Evolutionary conservation across 2,329 filamentous ascomycete species (phyloP), one percentile per base, ranked within the genome.

Genomic region (Dactylellina cionopaga): DNA sequence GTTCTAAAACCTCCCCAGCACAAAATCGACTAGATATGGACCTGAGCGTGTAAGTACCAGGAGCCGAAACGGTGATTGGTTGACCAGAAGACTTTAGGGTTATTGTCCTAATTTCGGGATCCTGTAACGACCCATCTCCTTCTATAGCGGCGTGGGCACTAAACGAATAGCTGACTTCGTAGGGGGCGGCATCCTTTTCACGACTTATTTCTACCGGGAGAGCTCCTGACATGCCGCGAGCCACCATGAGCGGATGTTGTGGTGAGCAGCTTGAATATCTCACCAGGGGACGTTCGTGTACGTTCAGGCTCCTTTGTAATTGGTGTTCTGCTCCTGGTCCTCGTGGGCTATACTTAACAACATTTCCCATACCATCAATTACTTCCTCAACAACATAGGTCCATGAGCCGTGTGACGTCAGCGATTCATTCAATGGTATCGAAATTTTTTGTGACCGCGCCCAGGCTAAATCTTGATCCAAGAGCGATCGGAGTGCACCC

Each of bases 381-480:
- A 99, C 92, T 80, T 97, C 92, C 76, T 97, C 92, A 58, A 99
- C 88, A 0, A 90, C 89, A 79, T 98, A 99, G 72, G 90, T 85
- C 93, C 94, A 98, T 56, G 88, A 85, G 13, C 94, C 95, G 55
- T 90, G 86, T 5, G 85, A 85, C 51, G 87, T 87, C 82, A 99
- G 88, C 3, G 93, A 93, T 80, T 99, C 96, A 78, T 96, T 98
- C 64, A 99, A 82, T 3, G 92, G 88, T 17, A 99, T 92, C 7
- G 85, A 85, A 33, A 99, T 88, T 39, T 83, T 89, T 66, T 91
- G 89, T 17, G 89, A 83, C 66, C 87, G 88, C 13, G 92, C 92
- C 95, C 95, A 98, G 0, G 90, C 88, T 31, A 90, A 84, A 75
- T 94, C 90, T 47, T 90, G 84, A 27, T 87, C 84, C 52, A 85